These are phyloP conservation scores for Colletotrichum graminicola DNA, from an alignment of 2,329 filamentous ascomycete species.

Conservation along the genomic window DNA sequence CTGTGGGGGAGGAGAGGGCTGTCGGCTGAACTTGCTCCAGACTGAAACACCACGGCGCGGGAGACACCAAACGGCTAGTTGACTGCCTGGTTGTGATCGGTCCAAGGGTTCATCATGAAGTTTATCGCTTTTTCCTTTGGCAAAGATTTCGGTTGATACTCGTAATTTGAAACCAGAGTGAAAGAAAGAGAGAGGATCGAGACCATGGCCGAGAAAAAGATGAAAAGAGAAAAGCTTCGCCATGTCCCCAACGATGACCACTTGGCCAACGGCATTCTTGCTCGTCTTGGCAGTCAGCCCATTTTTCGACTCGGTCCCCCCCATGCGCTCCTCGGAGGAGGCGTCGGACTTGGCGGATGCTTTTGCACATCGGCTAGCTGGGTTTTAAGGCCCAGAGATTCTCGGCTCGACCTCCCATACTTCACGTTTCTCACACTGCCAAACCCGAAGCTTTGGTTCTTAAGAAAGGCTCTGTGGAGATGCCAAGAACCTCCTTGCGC, in stretches of 20 bases:
- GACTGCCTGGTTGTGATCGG: slow-evolving; percentile 12
- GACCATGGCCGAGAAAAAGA: not conserved
- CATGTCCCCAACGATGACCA: not conserved
- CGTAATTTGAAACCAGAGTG: not conserved
- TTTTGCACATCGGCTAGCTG: not conserved
- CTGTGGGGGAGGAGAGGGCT: not conserved
- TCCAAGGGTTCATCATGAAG: not conserved
- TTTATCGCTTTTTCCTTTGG: not conserved
- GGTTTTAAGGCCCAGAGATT: not conserved
- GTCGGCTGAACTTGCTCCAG: slow-evolving; percentile 32
- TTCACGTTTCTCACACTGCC: not conserved
- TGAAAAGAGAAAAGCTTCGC: not conserved
- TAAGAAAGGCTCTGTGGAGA: not conserved
- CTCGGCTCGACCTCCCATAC: not conserved
- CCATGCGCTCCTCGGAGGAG: not conserved
- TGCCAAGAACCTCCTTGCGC: not conserved
- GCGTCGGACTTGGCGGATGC: not conserved
- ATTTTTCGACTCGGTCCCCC: slow-evolving; percentile 31
- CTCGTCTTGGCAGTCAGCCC: slow-evolving; percentile 37
- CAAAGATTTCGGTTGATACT: not conserved
- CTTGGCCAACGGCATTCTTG: slow-evolving; percentile 16
- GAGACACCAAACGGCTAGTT: not conserved
- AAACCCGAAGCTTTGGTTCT: not conserved
- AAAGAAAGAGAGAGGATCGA: not conserved
- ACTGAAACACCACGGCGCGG: slow-evolving; percentile 14